Conservation (phyloP, 352 stramenopile genomes). For the Globisporangium uncinulatum region DNA sequence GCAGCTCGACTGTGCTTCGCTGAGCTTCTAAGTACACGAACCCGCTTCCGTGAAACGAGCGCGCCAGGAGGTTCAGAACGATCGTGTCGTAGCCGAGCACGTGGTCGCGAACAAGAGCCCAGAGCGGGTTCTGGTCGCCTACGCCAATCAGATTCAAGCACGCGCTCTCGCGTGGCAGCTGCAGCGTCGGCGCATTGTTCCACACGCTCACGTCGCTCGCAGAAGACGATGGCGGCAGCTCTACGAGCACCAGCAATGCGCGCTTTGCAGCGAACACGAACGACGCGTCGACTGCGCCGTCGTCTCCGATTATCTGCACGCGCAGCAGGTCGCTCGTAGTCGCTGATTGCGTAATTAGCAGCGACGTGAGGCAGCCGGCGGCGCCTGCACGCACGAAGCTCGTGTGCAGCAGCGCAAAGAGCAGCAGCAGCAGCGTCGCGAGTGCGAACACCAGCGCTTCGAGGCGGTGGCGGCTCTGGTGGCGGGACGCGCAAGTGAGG, state of each 20-base stretch:
- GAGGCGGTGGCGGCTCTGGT: constrained; percentile 41
- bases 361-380: constrained; percentile 30
- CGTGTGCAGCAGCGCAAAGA: constrained; percentile 44
- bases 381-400: constrained; percentile 39
- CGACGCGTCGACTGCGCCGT: constrained; percentile 18
- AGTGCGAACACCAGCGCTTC: constrained; percentile 61
- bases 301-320: constrained; percentile 14
- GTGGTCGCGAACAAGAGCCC: constrained; percentile 35
- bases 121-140: constrained; percentile 22
- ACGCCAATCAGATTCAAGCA: constrained; percentile 54
- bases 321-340: constrained; percentile 18
- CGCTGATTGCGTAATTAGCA: constrained; percentile 9
- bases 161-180: constrained; percentile 25
- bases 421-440: constrained; percentile 38
- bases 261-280: constrained; percentile 70
- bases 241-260: constrained; percentile 58
- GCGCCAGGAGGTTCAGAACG: constrained; percentile 88
- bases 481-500: constrained; percentile 1
- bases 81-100: constrained; percentile 89
- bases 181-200: constrained; percentile 23
- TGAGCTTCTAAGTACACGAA: constrained; percentile 65
- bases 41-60: constrained; percentile 42
- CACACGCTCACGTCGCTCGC: background rate
- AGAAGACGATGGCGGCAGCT: constrained; percentile 19
- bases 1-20: constrained; percentile 61